Percentiles rank a stretch among this genome's conserved stretches.
Evolutionary conservation across 768 basidiomycete genomes (phyloP).

Genomic region (Pulveroboletus ravenelii): DNA sequence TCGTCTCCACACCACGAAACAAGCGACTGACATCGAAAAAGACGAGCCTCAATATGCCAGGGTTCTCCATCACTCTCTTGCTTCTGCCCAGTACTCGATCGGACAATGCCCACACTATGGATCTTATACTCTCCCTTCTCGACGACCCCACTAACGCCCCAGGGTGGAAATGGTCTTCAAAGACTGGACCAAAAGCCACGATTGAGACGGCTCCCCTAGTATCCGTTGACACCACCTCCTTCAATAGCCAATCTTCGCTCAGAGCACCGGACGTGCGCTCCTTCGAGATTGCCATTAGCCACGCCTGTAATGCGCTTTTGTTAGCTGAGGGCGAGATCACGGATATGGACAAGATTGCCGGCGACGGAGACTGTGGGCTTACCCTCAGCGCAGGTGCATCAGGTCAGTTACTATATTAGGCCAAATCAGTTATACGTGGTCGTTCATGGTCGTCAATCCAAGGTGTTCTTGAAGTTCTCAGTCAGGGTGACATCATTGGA

Average conservation of each 20-base stretch:
- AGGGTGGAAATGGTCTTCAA: slow-evolving; percentile 82
- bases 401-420: slow-evolving; percentile 36
- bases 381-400: slow-evolving; percentile 72
- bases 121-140: slow-evolving; percentile 58
- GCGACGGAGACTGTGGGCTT: slow-evolving; percentile 79
- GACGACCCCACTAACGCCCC: slow-evolving; percentile 66
- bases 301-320: slow-evolving; percentile 64
- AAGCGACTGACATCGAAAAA: slow-evolving; percentile 21
- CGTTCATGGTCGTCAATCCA: neutral
- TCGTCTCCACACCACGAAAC: neutral
- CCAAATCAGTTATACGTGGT: neutral
- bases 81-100: slow-evolving; percentile 56
- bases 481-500: slow-evolving; percentile 53
- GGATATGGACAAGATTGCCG: slow-evolving; percentile 83
- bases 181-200: slow-evolving; percentile 33
- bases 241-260: slow-evolving; percentile 18
- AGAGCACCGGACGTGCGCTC: slow-evolving; percentile 39
- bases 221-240: slow-evolving; percentile 8
- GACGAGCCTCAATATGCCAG: slow-evolving; percentile 93
- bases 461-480: slow-evolving; percentile 61
- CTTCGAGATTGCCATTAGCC: slow-evolving; percentile 53
- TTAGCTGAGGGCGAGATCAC: slow-evolving; percentile 87
- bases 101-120: slow-evolving; percentile 33
- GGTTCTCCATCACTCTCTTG: slow-evolving; percentile 80
- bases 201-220: slow-evolving; percentile 9